Evolutionary conservation across 371 early-diverging fungal genomes (phyloP), one percentile per base, ranked within the genome.

Genomic region (Mortierella sp.): DNA sequence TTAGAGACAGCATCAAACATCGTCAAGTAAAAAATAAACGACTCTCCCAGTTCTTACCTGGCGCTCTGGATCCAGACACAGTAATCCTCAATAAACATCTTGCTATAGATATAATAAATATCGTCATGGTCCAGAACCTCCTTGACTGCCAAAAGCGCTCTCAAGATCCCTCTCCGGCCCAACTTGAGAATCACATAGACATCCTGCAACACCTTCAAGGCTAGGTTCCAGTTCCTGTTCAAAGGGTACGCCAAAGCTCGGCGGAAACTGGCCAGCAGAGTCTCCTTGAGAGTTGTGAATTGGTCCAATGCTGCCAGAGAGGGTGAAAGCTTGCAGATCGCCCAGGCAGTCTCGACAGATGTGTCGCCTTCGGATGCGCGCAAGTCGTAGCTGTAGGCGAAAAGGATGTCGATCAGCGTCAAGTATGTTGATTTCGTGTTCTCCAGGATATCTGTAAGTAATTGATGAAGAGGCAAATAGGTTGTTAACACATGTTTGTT

Each of bases 31-130:
- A 34, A 57, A 47, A 73, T 28, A 28, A 3, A 57, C 28, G 55
- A 5, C 3, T 38, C 42, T 38, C n/a, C n/a, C 5, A 38, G 42
- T 38, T 38, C 55, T 82, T 89, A 90, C 92, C 86, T 91, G 65
- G 95, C 86, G 52, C 91, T 92, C 80, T 98, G 98, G n/a, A 97
- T 90, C 99, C 99, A 98, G n/a, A 96, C 92, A 88, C 98, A 97
- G 84, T 98, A 99, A 84, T 99, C 99, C 83, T 97, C 97, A n/a
- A 98, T 70, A 84, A 90, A 97, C 11, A 97, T 89, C 87, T 97
- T 94, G 86, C 95, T 93, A 77, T 98, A 95, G 7, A 97, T 88
- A 80, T 97, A 97, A 82, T 95, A 95, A 0, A 94, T 88, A 77
- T 98, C 98, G 79, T 98, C 96, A 79, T 94, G 93, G 75, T 96